phyloP scores from a whole-genome alignment of 331 rosid genomes.

The Spiraea crenata region DNA sequence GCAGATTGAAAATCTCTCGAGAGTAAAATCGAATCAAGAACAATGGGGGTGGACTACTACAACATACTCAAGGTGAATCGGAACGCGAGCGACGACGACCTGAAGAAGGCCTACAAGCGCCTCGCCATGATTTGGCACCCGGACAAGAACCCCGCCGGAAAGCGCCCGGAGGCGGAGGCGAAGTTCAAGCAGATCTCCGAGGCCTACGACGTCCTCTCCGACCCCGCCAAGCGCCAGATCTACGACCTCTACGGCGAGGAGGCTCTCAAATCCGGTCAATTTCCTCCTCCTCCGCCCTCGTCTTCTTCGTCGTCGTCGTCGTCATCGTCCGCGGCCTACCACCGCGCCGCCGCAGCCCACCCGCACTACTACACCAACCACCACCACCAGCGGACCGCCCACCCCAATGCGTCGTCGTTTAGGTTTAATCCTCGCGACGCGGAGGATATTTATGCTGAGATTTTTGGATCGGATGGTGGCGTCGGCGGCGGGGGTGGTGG shows the following conservation, averaged over 20 bases:
- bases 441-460: conserved; percentile 71
- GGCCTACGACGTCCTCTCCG: conserved; percentile 75
- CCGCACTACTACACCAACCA: conserved; percentile 22
- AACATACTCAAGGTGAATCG: conserved; percentile 79
- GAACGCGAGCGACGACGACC: conserved; percentile 73
- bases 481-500: conserved; percentile 20
- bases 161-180: conserved; percentile 57
- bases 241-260: conserved; percentile 87
- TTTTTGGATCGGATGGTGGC: conserved; percentile 53
- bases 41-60: conserved; percentile 83
- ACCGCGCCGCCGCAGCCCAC: conserved; percentile 28
- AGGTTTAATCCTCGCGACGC: conserved; percentile 65
- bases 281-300: conserved; percentile 65
- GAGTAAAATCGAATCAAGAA: no score
- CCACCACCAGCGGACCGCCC: conserved; percentile 29
- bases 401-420: conserved; percentile 38
- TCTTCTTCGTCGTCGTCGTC: conserved; percentile 37
- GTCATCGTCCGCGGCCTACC: no score
- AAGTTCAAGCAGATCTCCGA: conserved; percentile 81
- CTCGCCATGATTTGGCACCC: conserved; percentile 90
- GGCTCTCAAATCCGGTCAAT: conserved; percentile 68
- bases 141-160: conserved; percentile 63
- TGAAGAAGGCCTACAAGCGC: conserved; percentile 67
- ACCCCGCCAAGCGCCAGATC: conserved; percentile 84
- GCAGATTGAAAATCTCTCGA: no score